Conservation (phyloP, 2,329 filamentous ascomycete species). For the Pezicula radicicola region DNA sequence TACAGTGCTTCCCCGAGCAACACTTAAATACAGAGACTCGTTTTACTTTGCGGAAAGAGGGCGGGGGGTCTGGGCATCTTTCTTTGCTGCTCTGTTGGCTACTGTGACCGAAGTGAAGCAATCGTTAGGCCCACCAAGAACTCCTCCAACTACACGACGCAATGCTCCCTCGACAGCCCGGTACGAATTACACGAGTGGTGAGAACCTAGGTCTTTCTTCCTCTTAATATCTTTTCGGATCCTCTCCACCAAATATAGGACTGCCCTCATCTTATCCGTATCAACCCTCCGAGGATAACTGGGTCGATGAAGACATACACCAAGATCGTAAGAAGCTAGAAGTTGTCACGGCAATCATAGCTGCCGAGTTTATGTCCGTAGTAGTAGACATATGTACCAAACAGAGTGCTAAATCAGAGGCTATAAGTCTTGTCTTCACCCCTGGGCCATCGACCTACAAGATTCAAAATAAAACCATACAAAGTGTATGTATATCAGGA, state of each 20-base stretch:
- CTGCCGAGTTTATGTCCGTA: neutral
- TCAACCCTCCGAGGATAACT: neutral
- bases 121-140: neutral
- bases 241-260: neutral
- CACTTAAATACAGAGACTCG: neutral
- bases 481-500: neutral
- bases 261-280: neutral
- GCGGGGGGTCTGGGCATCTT: neutral
- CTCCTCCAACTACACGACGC: neutral
- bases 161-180: neutral
- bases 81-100: neutral
- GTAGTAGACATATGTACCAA: neutral
- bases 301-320: neutral
- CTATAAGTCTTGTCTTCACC: neutral
- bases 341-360: neutral
- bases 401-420: neutral
- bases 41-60: neutral
- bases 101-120: neutral
- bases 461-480: neutral
- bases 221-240: neutral
- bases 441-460: neutral
- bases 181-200: neutral
- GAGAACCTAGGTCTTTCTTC: neutral
- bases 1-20: neutral
- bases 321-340: neutral